Evolutionary conservation across 1,139 yeast species (phyloP), one percentile per base, ranked within the genome.

Genomic region (Candida pseudoviswanathii): DNA sequence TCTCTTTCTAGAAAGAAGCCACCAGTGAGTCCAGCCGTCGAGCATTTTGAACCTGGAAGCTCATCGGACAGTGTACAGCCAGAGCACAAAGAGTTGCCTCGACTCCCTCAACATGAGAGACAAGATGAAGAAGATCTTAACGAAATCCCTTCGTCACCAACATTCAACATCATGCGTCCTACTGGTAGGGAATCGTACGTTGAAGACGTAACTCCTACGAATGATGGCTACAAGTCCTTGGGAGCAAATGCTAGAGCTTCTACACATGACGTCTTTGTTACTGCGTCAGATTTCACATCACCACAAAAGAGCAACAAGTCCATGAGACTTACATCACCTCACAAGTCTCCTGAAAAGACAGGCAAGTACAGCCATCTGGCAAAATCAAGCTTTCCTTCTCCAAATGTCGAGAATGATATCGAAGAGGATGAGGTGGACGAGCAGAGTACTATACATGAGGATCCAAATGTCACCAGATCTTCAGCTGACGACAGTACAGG

Each of bases 241-340:
- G 44, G 67, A 63, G n/a, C 62, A 10, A 49, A 51, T 37, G 58
- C 59, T 3, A 54, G 56, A n/a, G 50, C 55, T 11, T 54, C 64
- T 4, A 63, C 65, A 24, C 65, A 65, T 32, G 79, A 75, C 44
- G 70, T 71, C 1, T 75, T 67, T 57, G 71, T 70, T 8, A 75
- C 79, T 3, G 80, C 79, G 0, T 62, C 72, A 0, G 76, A 75
- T 47, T 66, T 73, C 25, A 32, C 32, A 8, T 43, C 52, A 2
- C 52, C 52, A 4, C 45, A 44, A 31, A 46, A 46, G 11, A 43
- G 52, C 26, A 42, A 42, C 25, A 50, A 40, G 27, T 46, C 49
- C n/a, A 32, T 33, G 3, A 32, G 40, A 16, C 5, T 41, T 30
- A n/a, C 38, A 5, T 41, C 44, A 10, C 44, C 44, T 30, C 39